Percentiles rank a stretch among this genome's conserved stretches.
These are phyloP conservation scores for Syncephalastrum sp. DNA, from an alignment of 371 early-diverging fungal species.

Conservation along the genomic window DNA sequence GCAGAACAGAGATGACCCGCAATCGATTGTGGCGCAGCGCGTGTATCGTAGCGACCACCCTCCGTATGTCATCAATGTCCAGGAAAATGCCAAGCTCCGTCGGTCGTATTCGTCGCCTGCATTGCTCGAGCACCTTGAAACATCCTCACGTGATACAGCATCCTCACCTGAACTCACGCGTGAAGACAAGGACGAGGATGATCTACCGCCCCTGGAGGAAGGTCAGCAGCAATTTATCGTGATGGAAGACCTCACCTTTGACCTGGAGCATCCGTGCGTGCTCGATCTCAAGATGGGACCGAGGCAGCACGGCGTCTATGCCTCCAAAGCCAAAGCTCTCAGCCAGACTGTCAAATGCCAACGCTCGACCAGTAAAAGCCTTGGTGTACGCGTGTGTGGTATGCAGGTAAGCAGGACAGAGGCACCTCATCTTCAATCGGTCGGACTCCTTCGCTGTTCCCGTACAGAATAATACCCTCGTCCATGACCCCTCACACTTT, in stretches of 20 bases:
- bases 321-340: constrained; percentile 69
- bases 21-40: constrained; percentile 1
- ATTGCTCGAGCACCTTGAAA: background rate
- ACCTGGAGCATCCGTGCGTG: constrained; percentile 80
- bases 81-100: background rate
- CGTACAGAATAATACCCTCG: too few species aligned
- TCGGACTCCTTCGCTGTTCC: background rate
- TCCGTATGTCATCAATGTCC: constrained; percentile 4
- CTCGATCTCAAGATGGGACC: constrained; percentile 97
- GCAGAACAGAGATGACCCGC: background rate
- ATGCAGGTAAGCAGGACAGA: constrained; percentile 74
- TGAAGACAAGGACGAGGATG: background rate
- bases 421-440: too few species aligned
- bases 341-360: constrained; percentile 87
- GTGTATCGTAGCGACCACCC: constrained; percentile 13
- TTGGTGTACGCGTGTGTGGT: constrained; percentile 94
- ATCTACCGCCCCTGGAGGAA: constrained; percentile 2
- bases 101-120: constrained; percentile 1
- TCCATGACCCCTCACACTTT: background rate
- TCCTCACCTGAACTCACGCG: too few species aligned
- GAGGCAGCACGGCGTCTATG: constrained; percentile 89
- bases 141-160: too few species aligned
- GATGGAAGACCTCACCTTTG: constrained; percentile 86
- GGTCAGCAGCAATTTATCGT: constrained; percentile 69
- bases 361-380: constrained; percentile 77